Base-by-base conservation (phyloP, 192 early-diverging fungal species). In the Linnemannia exigua region DNA sequence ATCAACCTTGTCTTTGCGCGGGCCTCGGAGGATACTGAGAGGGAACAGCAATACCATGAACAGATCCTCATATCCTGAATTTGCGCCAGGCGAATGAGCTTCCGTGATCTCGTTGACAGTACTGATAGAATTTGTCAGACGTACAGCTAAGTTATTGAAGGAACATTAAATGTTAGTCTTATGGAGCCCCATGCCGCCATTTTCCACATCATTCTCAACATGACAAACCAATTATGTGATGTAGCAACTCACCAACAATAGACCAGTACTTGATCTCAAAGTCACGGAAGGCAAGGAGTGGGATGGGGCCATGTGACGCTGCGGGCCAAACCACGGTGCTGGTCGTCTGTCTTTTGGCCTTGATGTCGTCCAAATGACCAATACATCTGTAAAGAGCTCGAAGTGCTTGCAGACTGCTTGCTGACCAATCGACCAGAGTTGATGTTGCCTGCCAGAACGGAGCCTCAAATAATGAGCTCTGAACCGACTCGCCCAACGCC, bases 211-310 rank as follows among this genome's bases (percentile, higher is more conserved):
- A n/a, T n/a, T n/a, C n/a, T n/a, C n/a, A n/a, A n/a, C n/a, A n/a
- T n/a, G n/a, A n/a, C 41, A 44, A 6, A 44, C 41, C 9, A 44
- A 9, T 44, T 44, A 19, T 28, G 22, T 28, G 17, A 5, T 33
- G 17, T 63, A 33, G 17, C 15, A 16, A 52, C 74, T 38, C 74
- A 83, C 81, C 75, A 47, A 83, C 50, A 14, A 83, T 83, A 36
- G 54, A 72, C 81, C 81, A 83, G 31, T 74, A 77, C n/a, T 83
- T 83, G 72, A 51, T 74, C 61, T 83, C 70, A 68, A 77, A 83
- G 0, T 77, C 72, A 0, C 75, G 81, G 33, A 83, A 83, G 5
- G 61, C 19, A n/a, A 52, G 12, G 1, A 75, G 58, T 4, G 67
- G 9, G 11, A 54, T 22, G 1, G 80, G 80, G 31, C 25, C 38